These are phyloP conservation scores for Cordia subcordata DNA, from an alignment of 257 asterid genomes.

Conservation along the genomic window DNA sequence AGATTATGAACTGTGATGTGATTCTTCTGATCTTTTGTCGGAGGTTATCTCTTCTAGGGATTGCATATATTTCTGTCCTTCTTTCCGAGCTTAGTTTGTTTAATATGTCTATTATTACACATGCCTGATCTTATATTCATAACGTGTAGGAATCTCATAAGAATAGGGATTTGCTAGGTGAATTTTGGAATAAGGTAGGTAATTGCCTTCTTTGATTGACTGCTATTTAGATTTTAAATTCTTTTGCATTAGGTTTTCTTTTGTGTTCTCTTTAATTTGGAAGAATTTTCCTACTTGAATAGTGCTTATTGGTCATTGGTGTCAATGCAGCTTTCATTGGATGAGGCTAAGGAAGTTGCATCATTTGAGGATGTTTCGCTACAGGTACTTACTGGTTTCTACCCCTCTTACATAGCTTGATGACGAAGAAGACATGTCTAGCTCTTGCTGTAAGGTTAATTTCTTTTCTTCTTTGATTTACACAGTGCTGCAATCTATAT, in stretches of 20 bases:
- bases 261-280: neutral
- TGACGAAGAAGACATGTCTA: no score
- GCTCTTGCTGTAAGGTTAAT: no score
- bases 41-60: neutral
- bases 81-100: neutral
- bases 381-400: slow-evolving; percentile 41
- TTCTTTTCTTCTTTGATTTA: no score
- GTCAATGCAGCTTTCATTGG: slow-evolving; percentile 61
- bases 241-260: neutral
- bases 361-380: slow-evolving; percentile 58
- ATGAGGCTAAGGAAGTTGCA: slow-evolving; percentile 56
- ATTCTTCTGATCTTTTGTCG: neutral
- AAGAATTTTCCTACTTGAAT: no score
- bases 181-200: slow-evolving; percentile 91
- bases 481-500: no score
- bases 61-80: neutral
- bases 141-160: slow-evolving; percentile 56
- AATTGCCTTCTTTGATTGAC: slow-evolving; percentile 9
- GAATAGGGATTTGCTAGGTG: slow-evolving; percentile 68
- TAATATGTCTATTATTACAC: slow-evolving; percentile 14
- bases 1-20: neutral
- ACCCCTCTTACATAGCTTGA: no score
- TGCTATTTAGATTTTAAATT: neutral
- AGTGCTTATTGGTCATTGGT: slow-evolving; percentile 11
- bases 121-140: neutral